Evolutionary conservation across 2,329 filamentous ascomycete genomes (phyloP), one percentile per base, ranked within the genome.

Genomic region (Fusarium goolgardi): DNA sequence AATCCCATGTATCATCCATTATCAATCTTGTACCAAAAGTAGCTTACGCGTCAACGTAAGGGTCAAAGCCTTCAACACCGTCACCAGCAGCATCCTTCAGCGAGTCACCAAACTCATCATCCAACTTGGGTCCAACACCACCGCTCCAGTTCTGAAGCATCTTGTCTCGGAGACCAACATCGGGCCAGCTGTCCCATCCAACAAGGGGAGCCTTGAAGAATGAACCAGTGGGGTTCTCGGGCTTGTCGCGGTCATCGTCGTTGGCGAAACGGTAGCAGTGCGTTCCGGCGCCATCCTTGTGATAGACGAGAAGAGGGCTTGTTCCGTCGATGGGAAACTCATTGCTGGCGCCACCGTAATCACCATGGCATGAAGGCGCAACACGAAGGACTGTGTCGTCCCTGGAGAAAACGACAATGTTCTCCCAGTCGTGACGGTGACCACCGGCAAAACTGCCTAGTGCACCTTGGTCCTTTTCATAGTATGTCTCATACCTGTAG

Each of bases 371-470:
- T 2, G 74, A 76, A 4, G 74, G 72, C 2, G 75, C 74, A 2
- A 77, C 75, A 10, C 73, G 74, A 4, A 75, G 54, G 12, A 76
- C 57, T 0, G 44, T 56, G 29, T 73, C 65, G 11, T 65, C 73
- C 34, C 69, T 61, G 4, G 71, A 37, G 59, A 78, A 81, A 16
- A 82, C 73, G 1, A 81, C 74, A 11, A 75, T 71, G 61, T 76
- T 78, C 67, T 82, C 80, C 80, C 80, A 82, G 61, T 82, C 80
- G 63, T 81, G 78, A 1, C 77, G 74, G 47, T 82, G 80, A 27
- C 78, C 79, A 4, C 80, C 75, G 0, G 61, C 55, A 13, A 75
- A 73, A 32, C 69, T 67, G 0, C 77, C 79, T 1, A 59, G 44
- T 3, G 71, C 78, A 1, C 80, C 76, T 56, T 78, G 75, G 46